These are phyloP conservation scores for Fragilaria radians DNA, from an alignment of 108 stramenopile genomes.

Conservation along the genomic window DNA sequence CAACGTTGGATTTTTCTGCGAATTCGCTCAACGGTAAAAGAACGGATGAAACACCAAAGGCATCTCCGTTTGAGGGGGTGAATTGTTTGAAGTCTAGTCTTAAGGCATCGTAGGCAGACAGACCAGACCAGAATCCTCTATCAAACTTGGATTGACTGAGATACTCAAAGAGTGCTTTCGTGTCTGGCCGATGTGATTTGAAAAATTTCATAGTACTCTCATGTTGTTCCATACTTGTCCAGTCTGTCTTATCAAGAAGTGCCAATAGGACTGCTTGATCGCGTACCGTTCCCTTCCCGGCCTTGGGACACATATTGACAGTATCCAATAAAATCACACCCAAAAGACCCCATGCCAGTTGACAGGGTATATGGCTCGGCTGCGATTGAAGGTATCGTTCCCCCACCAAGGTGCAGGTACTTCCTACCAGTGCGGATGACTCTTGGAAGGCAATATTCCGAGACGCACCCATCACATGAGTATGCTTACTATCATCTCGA, in stretches of 20 bases:
- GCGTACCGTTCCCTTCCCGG: constrained; percentile 65
- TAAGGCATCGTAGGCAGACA: constrained; percentile 47
- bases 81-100: constrained; percentile 71
- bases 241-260: constrained; percentile 40
- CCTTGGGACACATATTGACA: constrained; percentile 56
- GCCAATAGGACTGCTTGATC: constrained; percentile 49
- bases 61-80: constrained; percentile 5
- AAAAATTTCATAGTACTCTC: neutral
- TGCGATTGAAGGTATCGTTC: constrained; percentile 23
- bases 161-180: constrained; percentile 38
- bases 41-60: constrained; percentile 68
- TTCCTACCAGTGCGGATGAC: constrained; percentile 39
- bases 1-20: constrained; percentile 22
- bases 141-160: constrained; percentile 66
- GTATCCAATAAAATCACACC: constrained; percentile 80
- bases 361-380: neutral
- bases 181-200: constrained; percentile 17
- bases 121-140: constrained; percentile 51
- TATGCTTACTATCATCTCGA: constrained; percentile 45
- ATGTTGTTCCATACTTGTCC: constrained; percentile 12
- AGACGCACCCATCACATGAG: constrained; percentile 20
- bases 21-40: constrained; percentile 45
- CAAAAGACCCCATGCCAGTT: constrained; percentile 20
- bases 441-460: constrained; percentile 61
- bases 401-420: constrained; percentile 54